A percentile compares a stretch with the other conserved stretches of the same genome.
These are phyloP conservation scores for Monosporascus sp. DNA, from an alignment of 2,329 filamentous ascomycete species.

Conservation along the genomic window DNA sequence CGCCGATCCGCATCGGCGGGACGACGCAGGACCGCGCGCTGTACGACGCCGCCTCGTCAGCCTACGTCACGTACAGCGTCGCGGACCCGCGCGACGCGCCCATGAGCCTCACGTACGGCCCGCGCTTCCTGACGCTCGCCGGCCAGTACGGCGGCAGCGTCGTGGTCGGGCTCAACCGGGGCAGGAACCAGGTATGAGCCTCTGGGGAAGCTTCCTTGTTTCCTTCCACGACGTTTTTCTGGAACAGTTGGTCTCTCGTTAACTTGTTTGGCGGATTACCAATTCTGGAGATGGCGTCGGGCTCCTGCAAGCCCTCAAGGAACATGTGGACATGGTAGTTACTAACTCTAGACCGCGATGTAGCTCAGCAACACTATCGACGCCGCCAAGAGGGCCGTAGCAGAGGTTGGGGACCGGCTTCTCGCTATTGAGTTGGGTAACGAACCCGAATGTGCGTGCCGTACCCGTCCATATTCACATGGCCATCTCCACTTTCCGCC, in stretches of 20 bases:
- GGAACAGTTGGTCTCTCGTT: too few relatives aligned
- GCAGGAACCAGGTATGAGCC: constrained; percentile 35
- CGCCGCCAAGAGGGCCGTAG: constrained; percentile 41
- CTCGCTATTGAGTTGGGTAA: constrained; percentile 53
- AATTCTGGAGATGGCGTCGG: too few relatives aligned
- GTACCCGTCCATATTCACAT: too few relatives aligned
- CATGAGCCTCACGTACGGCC: constrained; percentile 44
- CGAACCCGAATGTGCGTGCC: constrained; percentile 47
- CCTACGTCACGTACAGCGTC: constrained; percentile 48
- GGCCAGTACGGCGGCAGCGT: constrained; percentile 44
- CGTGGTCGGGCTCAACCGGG: constrained; percentile 49
- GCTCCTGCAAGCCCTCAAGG: too few relatives aligned
- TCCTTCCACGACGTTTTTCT: too few relatives aligned
- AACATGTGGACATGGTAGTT: too few relatives aligned
- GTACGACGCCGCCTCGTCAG: constrained; percentile 40
- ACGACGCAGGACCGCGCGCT: constrained; percentile 53
- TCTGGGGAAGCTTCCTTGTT: too few relatives aligned
- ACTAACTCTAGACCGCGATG: too few relatives aligned
- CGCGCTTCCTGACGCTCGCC: constrained; percentile 47
- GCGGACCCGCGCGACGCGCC: constrained; percentile 43
- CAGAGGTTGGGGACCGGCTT: constrained; percentile 39
- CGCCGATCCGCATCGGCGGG: constrained; percentile 53
- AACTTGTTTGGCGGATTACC: too few relatives aligned
- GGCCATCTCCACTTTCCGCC: background rate
- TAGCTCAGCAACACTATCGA: constrained; percentile 46